Percentiles rank a stretch among this genome's conserved stretches.
Conservation (phyloP, 306 rosid species). For the Sicyos baderoa region DNA sequence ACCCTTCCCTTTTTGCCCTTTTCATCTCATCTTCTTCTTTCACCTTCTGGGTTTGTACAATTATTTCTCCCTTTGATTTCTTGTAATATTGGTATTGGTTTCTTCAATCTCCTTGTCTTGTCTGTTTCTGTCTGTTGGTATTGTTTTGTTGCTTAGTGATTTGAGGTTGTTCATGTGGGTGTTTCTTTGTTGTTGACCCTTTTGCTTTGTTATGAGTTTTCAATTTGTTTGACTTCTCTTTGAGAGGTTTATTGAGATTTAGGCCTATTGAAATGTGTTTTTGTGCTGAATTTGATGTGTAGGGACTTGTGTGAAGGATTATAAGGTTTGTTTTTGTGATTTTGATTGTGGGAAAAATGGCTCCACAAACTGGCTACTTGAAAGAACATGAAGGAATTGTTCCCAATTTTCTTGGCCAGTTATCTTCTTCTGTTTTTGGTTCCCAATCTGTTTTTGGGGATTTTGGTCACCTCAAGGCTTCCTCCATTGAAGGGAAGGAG, state of each 20-base stretch:
- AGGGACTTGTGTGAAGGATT: not conserved
- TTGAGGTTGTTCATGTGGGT: too few species aligned
- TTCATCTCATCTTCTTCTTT: slow-evolving; percentile 21
- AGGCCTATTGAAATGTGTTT: too few species aligned
- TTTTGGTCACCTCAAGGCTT: slow-evolving; percentile 45
- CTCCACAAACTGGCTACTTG: slow-evolving; percentile 52
- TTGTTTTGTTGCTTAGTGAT: too few species aligned
- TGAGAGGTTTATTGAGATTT: not conserved
- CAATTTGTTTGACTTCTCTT: not conserved
- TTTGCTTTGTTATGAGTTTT: too few species aligned
- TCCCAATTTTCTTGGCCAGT: slow-evolving; percentile 43
- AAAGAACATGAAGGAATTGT: slow-evolving; percentile 65
- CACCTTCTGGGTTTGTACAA: not conserved
- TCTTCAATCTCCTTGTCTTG: not conserved
- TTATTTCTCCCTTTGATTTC: not conserved
- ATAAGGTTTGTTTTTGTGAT: not conserved
- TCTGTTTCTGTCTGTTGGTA: too few species aligned
- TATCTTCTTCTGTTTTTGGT: slow-evolving; percentile 35
- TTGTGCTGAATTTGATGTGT: not conserved
- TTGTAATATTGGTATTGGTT: not conserved
- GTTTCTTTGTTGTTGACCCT: too few species aligned
- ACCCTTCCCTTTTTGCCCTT: not conserved
- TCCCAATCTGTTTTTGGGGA: slow-evolving; percentile 50
- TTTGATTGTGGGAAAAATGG: slow-evolving; percentile 34
- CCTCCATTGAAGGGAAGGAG: slow-evolving; percentile 33